Conservation (phyloP, 1,284 basidiomycete genomes). For the Cystobasidium slooffiae region DNA sequence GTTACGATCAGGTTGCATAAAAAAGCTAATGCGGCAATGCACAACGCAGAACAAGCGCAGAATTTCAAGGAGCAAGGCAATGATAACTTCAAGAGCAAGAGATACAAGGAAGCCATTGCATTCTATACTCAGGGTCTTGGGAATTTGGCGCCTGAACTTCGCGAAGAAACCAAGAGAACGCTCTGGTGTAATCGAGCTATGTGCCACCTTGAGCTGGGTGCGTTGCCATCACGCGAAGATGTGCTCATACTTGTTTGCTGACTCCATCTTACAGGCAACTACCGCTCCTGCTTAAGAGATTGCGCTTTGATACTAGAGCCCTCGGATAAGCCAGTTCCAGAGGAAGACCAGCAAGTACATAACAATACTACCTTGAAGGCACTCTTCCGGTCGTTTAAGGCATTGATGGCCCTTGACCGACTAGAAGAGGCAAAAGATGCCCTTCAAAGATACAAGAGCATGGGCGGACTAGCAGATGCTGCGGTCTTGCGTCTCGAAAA, state of each 20-base stretch:
- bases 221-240: conserved; percentile 50
- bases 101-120: conserved; percentile 80
- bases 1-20: background rate
- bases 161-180: conserved; percentile 61
- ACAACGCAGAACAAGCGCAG: conserved; percentile 73
- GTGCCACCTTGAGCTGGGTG: conserved; percentile 85
- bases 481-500: conserved; percentile 50
- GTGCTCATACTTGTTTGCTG: background rate
- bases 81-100: conserved; percentile 85
- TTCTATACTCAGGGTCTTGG: conserved; percentile 92
- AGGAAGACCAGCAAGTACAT: conserved; percentile 28
- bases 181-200: conserved; percentile 89
- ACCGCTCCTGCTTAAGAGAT: conserved; percentile 79
- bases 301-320: conserved; percentile 72
- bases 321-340: conserved; percentile 46
- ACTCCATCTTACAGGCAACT: conserved; percentile 69
- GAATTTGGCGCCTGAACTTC: conserved; percentile 67
- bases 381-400: conserved; percentile 77
- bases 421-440: conserved; percentile 80
- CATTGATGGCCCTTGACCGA: conserved; percentile 72
- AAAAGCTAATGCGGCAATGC: conserved; percentile 45
- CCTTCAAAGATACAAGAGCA: conserved; percentile 65
- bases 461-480: conserved; percentile 38
- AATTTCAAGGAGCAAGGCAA: conserved; percentile 97
- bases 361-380: conserved; percentile 70